phyloP scores from a whole-genome alignment of 768 basidiomycete genomes.

The Pulveroboletus sp. region DNA sequence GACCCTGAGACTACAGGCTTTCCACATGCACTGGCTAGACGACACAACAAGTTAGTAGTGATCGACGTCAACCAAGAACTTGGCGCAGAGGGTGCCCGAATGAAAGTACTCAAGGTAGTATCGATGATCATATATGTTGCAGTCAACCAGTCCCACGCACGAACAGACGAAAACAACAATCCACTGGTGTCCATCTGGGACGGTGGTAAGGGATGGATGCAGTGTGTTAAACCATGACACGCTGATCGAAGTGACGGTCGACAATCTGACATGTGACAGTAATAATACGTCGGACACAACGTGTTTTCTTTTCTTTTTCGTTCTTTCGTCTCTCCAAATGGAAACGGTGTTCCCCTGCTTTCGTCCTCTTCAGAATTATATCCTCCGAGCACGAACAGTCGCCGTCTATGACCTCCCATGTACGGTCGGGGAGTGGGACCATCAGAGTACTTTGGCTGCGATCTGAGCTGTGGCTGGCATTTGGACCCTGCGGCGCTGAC shows the following conservation, averaged over 20 bases:
- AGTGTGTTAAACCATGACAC: constrained; percentile 8
- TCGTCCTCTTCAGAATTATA: constrained; percentile 2
- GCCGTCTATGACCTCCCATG: constrained; percentile 4
- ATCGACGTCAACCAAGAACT: background rate
- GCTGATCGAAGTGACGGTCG: constrained; percentile 7
- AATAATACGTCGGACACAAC: constrained; percentile 15
- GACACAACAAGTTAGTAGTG: background rate
- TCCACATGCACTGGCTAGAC: constrained; percentile 10
- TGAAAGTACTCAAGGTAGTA: constrained; percentile 1
- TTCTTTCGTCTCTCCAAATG: background rate
- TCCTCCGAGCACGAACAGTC: constrained; percentile 12
- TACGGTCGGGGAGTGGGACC: background rate
- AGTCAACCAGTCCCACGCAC: background rate
- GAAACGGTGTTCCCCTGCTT: background rate
- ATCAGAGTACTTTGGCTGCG: background rate
- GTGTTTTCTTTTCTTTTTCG: constrained; percentile 1
- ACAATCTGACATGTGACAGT: constrained; percentile 16
- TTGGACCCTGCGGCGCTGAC: constrained; percentile 1
- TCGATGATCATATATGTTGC: background rate
- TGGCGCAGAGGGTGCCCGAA: background rate
- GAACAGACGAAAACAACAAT: background rate
- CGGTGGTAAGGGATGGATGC: constrained; percentile 4
- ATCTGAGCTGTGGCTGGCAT: constrained; percentile 10
- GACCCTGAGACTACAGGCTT: constrained; percentile 21
- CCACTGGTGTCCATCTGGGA: background rate